Conservation (phyloP, 2,329 filamentous ascomycete genomes). For the Periconia macrospinosa region DNA sequence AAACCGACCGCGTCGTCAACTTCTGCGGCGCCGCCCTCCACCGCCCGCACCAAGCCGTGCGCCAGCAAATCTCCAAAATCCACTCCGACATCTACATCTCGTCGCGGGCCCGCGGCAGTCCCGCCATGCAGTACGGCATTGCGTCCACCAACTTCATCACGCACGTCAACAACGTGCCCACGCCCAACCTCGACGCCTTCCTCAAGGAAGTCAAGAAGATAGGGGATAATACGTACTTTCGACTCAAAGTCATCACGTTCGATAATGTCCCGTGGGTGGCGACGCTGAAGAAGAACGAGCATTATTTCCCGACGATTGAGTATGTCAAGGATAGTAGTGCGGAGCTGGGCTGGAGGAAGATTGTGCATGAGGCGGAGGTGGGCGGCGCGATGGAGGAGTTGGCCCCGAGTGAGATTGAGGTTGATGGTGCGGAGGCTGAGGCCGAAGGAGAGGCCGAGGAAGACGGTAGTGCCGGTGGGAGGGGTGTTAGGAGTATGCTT, state of each 20-base stretch:
- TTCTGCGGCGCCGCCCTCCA: constrained; percentile 96
- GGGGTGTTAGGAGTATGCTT: not conserved
- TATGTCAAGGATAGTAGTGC: constrained; percentile 60
- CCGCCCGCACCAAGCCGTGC: constrained; percentile 90
- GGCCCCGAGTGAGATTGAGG: constrained; percentile 28
- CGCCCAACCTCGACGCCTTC: constrained; percentile 80
- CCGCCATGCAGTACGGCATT: constrained; percentile 68
- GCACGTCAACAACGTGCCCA: constrained; percentile 86
- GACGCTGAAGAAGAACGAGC: constrained; percentile 99
- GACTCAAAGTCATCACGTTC: constrained; percentile 95
- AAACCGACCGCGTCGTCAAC: constrained; percentile 87
- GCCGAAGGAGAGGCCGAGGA: not conserved
- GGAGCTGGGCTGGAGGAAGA: constrained; percentile 59
- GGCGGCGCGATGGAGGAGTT: constrained; percentile 37
- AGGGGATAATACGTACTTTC: constrained; percentile 96
- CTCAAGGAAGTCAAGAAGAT: constrained; percentile 81
- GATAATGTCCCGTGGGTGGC: constrained; percentile 99
- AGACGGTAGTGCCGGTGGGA: not conserved
- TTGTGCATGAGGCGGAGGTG: constrained; percentile 56
- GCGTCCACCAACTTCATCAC: constrained; percentile 98
- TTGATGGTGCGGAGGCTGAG: constrained; percentile 13
- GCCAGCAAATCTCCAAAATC: constrained; percentile 95
- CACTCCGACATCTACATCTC: constrained; percentile 97
- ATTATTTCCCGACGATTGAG: constrained; percentile 77
- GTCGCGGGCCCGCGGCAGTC: constrained; percentile 58